These are phyloP conservation scores for Fusarium nodosum DNA, from an alignment of 2,329 filamentous ascomycete genomes.

Conservation along the genomic window DNA sequence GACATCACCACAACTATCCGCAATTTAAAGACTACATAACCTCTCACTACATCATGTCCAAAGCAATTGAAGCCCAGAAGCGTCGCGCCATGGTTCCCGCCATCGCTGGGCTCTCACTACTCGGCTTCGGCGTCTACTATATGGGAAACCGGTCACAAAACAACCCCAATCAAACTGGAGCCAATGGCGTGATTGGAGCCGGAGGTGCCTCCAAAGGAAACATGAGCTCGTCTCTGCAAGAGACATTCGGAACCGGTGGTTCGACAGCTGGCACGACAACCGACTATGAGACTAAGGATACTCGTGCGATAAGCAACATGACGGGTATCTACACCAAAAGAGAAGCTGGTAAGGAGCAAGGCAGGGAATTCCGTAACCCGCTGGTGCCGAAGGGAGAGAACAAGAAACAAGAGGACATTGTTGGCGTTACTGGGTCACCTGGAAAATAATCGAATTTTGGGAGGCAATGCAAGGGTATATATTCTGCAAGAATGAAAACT, in stretches of 20 bases:
- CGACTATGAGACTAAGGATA: not conserved
- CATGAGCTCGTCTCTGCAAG: not conserved
- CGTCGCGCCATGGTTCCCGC: conserved; percentile 1
- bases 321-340: conserved; percentile 5
- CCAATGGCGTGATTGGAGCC: conserved; percentile 14
- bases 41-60: not conserved
- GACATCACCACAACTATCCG: not conserved
- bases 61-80: conserved; percentile 7
- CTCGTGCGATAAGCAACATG: not conserved
- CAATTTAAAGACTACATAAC: fast-evolving
- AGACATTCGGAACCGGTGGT: conserved; percentile 8
- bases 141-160: not conserved
- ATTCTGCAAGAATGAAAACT: not conserved
- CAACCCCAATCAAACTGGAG: not conserved
- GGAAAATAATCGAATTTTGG: not conserved
- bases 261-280: not conserved
- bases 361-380: not conserved
- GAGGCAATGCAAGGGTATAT: not conserved
- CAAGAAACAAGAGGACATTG: not conserved
- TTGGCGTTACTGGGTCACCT: not conserved
- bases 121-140: conserved; percentile 10
- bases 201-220: not conserved
- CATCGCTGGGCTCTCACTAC: conserved; percentile 1
- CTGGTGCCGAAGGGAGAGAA: not conserved
- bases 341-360: not conserved